Conservation (phyloP, 108 stramenopile species). For the Conticribra guillardii region DNA sequence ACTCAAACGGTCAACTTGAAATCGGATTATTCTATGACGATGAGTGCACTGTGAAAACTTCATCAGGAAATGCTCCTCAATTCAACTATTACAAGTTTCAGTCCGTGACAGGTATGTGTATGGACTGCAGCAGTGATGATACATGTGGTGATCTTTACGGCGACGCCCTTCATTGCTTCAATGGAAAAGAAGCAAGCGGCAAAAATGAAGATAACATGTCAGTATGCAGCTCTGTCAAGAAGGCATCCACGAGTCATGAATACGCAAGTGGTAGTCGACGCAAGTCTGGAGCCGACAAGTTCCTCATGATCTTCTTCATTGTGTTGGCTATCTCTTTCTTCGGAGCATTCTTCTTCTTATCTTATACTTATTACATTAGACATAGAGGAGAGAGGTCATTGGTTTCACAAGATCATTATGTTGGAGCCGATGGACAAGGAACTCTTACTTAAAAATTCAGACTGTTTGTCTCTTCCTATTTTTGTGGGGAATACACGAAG, state of each 20-base stretch:
- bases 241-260: slow-evolving; percentile 31
- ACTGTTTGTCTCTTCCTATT: too few relatives aligned
- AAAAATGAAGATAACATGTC: slow-evolving; percentile 40
- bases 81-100: slow-evolving; percentile 53
- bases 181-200: slow-evolving; percentile 44
- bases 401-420: background rate
- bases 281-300: slow-evolving; percentile 19
- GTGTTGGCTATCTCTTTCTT: slow-evolving; percentile 22
- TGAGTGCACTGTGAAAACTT: slow-evolving; percentile 61
- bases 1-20: slow-evolving; percentile 35
- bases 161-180: slow-evolving; percentile 49
- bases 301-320: slow-evolving; percentile 36
- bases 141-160: slow-evolving; percentile 42
- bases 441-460: slow-evolving; percentile 34
- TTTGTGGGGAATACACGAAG: too few relatives aligned
- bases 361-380: slow-evolving; percentile 65
- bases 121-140: slow-evolving; percentile 42
- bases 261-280: slow-evolving; percentile 47
- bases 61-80: slow-evolving; percentile 18
- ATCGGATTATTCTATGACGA: slow-evolving; percentile 67
- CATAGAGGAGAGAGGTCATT: slow-evolving; percentile 40
- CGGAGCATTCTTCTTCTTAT: slow-evolving; percentile 35
- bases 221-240: slow-evolving; percentile 49
- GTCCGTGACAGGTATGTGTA: slow-evolving; percentile 42
- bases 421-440: background rate